phyloP scores from a whole-genome alignment of 2,329 filamentous ascomycete species.

The Lasiodiplodia gonubiensis region DNA sequence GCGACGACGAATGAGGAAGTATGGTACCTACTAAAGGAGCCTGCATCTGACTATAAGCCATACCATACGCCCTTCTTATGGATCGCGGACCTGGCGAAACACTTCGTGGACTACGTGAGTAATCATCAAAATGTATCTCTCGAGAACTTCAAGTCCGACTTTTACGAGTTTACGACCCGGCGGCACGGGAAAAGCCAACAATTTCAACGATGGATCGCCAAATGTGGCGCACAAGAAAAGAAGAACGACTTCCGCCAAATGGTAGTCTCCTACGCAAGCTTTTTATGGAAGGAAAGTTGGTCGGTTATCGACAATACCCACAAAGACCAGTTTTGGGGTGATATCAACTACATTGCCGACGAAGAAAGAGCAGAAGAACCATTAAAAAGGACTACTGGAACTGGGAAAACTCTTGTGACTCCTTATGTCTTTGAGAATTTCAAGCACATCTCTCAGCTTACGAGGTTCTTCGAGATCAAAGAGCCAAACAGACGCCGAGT shows the following conservation, averaged over 20 bases:
- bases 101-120: constrained; percentile 70
- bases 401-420: constrained; percentile 68
- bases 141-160: constrained; percentile 62
- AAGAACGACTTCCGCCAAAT: constrained; percentile 66
- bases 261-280: constrained; percentile 65
- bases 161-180: constrained; percentile 61
- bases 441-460: constrained; percentile 57
- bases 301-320: constrained; percentile 52
- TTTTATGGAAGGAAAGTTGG: constrained; percentile 68
- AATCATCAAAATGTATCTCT: constrained; percentile 53
- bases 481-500: background rate
- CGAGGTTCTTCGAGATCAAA: background rate
- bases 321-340: constrained; percentile 56
- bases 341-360: constrained; percentile 38
- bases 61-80: constrained; percentile 71
- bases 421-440: constrained; percentile 71
- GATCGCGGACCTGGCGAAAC: constrained; percentile 73
- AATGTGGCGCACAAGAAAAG: constrained; percentile 44
- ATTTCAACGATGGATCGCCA: constrained; percentile 62
- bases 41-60: constrained; percentile 65
- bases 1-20: constrained; percentile 49
- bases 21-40: constrained; percentile 68
- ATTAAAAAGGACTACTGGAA: constrained; percentile 28
- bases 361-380: constrained; percentile 2
- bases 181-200: constrained; percentile 50